Base-by-base conservation (phyloP, 345 rosid genomes). In the Salix arbutifolia region DNA sequence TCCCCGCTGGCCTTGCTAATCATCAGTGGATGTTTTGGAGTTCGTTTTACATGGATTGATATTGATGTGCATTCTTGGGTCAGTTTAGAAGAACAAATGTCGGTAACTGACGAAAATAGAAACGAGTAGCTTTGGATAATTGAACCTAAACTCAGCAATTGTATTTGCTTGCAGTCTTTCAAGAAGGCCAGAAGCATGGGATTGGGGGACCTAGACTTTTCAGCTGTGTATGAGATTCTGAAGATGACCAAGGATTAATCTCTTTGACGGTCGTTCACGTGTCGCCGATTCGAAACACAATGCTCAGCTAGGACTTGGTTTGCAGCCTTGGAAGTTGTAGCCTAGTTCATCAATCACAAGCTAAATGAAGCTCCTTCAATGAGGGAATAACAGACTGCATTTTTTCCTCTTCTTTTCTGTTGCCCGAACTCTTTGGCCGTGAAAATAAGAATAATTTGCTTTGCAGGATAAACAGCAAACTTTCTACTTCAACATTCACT, bases 181-280 rank as follows among this genome's bases (percentile, higher is more conserved):
- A 93, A 95, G 87, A 95, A 90, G 86, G 99, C 96, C 18, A 87
- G 92, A 79, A 87, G 93, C 90, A 77, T 95, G 89, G 97, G 94
- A 37, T 78, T 95, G 10, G 99, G 93, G 68, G 97, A 95, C 71
- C 86, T 75, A 0, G 99, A 95, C 86, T 93, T 95, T 84, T 93
- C 99, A 37, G 97, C 99, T 56, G 97, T 93, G 77, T 79, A 79
- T 48, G 98, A 95, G 85, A 80, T 86, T 5, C 81, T 93, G 82
- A 95, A 86, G 85, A 73, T 53, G 80, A 76, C 76, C 48, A 75
- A 80, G 72, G 82, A 86, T 71, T 86, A 61, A 67, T 65, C 16
- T 64, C 2, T 0, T 64, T 64, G 37, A 13, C 4, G 7, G 0
- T 64, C 2, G 2, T 64, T 23, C 18, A 4, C 33, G 9, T 64